Conservation (phyloP, 1,284 basidiomycete species). For the Filobasidium uniguttulatum region DNA sequence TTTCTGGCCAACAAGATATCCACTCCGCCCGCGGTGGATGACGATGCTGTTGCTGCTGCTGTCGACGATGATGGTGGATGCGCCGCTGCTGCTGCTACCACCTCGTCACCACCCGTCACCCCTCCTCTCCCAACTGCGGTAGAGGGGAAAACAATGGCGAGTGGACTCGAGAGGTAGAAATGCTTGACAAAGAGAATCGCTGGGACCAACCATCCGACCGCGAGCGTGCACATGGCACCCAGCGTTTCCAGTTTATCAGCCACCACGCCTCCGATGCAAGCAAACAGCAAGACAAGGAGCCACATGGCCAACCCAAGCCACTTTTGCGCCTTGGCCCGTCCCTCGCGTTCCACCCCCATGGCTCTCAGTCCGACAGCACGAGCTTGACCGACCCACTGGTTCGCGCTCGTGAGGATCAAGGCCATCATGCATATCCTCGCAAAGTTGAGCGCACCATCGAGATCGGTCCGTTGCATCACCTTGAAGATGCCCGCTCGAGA, state of each 20-base stretch:
- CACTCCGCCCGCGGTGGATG: conserved; percentile 20
- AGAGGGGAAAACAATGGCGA: conserved; percentile 37
- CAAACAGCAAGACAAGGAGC: conserved; percentile 24
- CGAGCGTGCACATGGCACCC: conserved; percentile 29
- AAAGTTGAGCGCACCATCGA: conserved; percentile 33
- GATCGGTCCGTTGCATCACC: conserved; percentile 17
- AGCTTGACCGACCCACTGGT: conserved; percentile 31
- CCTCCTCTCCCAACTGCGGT: too few relatives aligned
- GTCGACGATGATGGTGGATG: neutral
- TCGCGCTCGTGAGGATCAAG: conserved; percentile 24
- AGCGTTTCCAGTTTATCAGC: conserved; percentile 32
- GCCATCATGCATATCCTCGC: conserved; percentile 30
- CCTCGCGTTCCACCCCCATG: conserved; percentile 27
- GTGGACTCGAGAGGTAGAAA: conserved; percentile 37
- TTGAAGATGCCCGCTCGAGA: conserved; percentile 23
- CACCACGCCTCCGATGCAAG: conserved; percentile 28
- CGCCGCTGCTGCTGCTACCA: neutral
- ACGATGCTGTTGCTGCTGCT: neutral
- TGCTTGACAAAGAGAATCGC: conserved; percentile 39
- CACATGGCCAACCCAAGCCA: conserved; percentile 32
- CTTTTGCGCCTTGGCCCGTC: conserved; percentile 24
- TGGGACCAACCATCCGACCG: conserved; percentile 36
- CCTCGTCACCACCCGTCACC: too few relatives aligned
- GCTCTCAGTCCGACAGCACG: conserved; percentile 28
- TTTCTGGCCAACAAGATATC: conserved; percentile 37